Evolutionary conservation across 2,329 filamentous ascomycete species (phyloP), one percentile per base, ranked within the genome.

Genomic region (Xylariaceae sp.): DNA sequence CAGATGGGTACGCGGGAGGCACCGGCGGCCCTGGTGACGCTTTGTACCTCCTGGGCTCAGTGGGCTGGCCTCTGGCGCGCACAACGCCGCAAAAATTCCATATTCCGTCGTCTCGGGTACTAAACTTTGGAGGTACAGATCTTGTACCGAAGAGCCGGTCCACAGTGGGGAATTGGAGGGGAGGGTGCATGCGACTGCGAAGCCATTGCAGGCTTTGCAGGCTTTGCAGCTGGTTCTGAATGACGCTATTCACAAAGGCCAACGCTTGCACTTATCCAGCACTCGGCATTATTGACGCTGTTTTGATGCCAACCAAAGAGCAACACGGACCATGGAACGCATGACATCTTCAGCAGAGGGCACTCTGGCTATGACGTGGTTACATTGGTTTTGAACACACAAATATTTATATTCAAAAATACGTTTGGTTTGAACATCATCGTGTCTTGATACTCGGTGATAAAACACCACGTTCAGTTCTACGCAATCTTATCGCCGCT

Each of bases 61-160:
- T 45, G 18, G 18, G 39, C 11, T 10, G 15, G n/a, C 39, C n/a
- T 8, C 23, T 18, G 23, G 13, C 52, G 41, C 41, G n/a, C 41
- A 45, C 41, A 45, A 13, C 41, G 41, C 41, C 5, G 13, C 13
- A n/a, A n/a, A 13, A n/a, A n/a, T n/a, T 45, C 41, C 41, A 15
- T 45, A 45, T 11, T 13, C 11, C 8, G 41, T 6, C 23, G 23
- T 30, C 23, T 30, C 41, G 17, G 41, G 41, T 45, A 45, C 41
- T 15, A 10, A 41, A 41, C n/a, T 15, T 13, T 49, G 13, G 11
- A 49, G 17, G 41, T 49, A 37, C 17, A 45, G 41, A 45, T 45
- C 41, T 11, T 45, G 41, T 48, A 61, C 60, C 60, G 54, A 59
- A 54, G 53, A 49, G 57, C 45, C 18, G 60, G 60, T 49, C 54